A percentile compares a stretch with the other conserved stretches of the same genome.
These are phyloP conservation scores for Hymenoscyphus infarciens DNA, from an alignment of 2,329 filamentous ascomycete species.

Conservation along the genomic window DNA sequence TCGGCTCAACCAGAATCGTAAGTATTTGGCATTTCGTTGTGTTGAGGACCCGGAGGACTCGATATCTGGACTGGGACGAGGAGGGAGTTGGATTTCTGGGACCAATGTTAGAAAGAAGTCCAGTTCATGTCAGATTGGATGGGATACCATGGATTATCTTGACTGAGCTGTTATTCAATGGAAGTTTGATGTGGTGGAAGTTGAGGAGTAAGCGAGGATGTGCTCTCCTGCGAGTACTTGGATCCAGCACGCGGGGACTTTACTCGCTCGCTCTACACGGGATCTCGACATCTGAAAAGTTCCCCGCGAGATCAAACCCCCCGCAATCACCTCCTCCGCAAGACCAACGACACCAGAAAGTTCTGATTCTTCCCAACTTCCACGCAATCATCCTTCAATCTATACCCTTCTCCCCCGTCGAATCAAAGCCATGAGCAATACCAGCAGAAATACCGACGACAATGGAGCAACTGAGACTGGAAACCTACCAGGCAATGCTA, in stretches of 20 bases:
- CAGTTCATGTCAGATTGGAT: background rate
- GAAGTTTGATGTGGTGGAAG: background rate
- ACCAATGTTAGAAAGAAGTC: background rate
- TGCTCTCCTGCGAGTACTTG: background rate
- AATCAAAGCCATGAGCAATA: background rate
- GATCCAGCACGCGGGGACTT: background rate
- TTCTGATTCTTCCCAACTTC: background rate
- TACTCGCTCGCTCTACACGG: background rate
- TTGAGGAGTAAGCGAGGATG: background rate
- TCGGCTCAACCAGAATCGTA: constrained; percentile 48
- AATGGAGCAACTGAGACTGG: background rate
- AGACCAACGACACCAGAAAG: background rate
- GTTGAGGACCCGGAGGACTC: background rate
- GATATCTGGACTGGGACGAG: background rate
- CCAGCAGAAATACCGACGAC: background rate
- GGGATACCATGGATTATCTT: background rate
- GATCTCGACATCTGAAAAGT: too few species aligned
- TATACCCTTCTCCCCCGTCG: background rate
- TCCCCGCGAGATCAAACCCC: background rate
- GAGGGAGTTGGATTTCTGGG: background rate
- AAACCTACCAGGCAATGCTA: background rate
- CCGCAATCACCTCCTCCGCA: background rate
- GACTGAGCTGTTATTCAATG: background rate
- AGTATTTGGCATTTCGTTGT: constrained; percentile 31
- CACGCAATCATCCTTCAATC: background rate